Evolutionary conservation across 2,329 filamentous ascomycete genomes (phyloP), one percentile per base, ranked within the genome.

Genomic region (Ophiostoma sp.): DNA sequence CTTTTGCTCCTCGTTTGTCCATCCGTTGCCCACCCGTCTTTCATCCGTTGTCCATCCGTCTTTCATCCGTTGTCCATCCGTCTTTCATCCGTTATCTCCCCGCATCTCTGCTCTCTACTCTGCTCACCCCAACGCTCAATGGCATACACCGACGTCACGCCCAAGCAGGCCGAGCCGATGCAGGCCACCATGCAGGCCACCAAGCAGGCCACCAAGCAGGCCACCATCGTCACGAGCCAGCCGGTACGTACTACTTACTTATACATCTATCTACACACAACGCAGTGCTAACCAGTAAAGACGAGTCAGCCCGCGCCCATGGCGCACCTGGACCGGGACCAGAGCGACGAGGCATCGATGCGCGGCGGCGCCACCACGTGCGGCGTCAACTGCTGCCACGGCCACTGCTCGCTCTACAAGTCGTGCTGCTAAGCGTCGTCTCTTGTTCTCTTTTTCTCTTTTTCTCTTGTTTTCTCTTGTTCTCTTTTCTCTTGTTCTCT

Each of bases 331-430:
- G 36, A 7, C 36, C 60, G 3, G 20, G 60, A 35, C 17, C 27
- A 64, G 17, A 33, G 33, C 62, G 27, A 41, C 65, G 65, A 41
- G 20, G 39, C 36, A 1, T 1, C 23, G 23, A 67, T 67, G 65
- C 65, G 65, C 39, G 65, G 65, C 65, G 65, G 65, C 65, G 36
- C n/a, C 35, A 8, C 39, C n/a, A 44, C 65, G 23, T 48, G n/a
- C n/a, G 65, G 65, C 23, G 15, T 41, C 36, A 48, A 67, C 65
- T 67, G 65, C 65, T 67, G 65, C 65, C 65, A 41, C 39, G 65
- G 65, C n/a, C 65, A 67, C 65, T 67, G 65, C 39, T 48, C 65
- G 1, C 33, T 41, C 11, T 27, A 67, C 65, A 23, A 48, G 65
- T 67, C 65, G 39, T 67, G 65, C 65, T 67, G 65, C 48, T 67